Conservation (phyloP, 768 basidiomycete species). For the Dioszegia hungarica region DNA sequence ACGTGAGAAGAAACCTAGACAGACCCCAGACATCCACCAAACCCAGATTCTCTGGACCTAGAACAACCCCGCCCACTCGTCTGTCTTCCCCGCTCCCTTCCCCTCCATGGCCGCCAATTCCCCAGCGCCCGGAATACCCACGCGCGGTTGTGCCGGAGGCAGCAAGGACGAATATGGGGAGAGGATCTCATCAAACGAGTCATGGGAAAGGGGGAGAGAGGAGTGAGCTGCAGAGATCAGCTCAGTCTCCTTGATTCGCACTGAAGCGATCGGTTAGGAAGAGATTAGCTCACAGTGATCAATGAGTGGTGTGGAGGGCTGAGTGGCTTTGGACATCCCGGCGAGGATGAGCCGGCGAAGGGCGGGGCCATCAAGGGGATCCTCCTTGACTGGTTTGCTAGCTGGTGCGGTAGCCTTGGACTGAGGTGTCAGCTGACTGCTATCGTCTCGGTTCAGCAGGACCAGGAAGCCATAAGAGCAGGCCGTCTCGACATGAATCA, state of each 20-base stretch:
- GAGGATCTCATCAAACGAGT: constrained; percentile 42
- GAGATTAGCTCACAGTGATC: constrained; percentile 21
- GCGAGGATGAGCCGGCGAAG: constrained; percentile 39
- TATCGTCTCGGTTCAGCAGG: not conserved
- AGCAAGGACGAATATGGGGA: constrained; percentile 42
- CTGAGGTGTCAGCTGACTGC: constrained; percentile 7
- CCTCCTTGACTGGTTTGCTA: constrained; percentile 25
- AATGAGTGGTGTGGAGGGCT: constrained; percentile 26
- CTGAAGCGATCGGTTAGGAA: not conserved
- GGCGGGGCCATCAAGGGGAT: constrained; percentile 34
- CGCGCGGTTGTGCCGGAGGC: constrained; percentile 29
- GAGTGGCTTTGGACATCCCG: constrained; percentile 40
- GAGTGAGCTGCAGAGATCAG: constrained; percentile 13
- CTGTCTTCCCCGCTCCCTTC: constrained; percentile 19
- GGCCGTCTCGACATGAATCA: no score
- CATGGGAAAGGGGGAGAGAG: constrained; percentile 29
- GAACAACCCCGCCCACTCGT: constrained; percentile 45
- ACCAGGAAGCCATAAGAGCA: no score
- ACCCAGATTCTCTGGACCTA: no score
- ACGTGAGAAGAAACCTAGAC: no score
- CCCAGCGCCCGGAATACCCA: constrained; percentile 23
- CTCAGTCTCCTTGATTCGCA: no score
- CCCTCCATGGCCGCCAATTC: constrained; percentile 22
- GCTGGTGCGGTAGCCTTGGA: constrained; percentile 17
- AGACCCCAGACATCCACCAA: no score